A percentile compares a stretch with the other conserved stretches of the same genome.
phyloP scores from a whole-genome alignment of 129 eudicot genomes.

The Lactuca saligna region DNA sequence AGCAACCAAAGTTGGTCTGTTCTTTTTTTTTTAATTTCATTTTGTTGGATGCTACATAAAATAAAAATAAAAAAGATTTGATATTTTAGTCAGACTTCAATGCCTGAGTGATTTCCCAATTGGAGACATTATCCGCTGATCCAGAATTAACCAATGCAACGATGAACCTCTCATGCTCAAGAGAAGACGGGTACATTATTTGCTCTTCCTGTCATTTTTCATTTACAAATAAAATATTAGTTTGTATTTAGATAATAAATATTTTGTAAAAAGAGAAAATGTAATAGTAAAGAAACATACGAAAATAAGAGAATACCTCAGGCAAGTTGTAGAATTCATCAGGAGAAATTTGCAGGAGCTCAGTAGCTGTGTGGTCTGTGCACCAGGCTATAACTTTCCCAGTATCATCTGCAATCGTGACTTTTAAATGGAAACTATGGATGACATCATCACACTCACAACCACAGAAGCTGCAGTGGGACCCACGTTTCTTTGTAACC shows the following conservation, averaged over 20 bases:
- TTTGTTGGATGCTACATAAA: background rate
- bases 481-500: conserved; percentile 38
- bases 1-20: background rate
- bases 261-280: no score
- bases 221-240: background rate
- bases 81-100: conserved; percentile 46
- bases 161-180: conserved; percentile 68
- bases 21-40: background rate
- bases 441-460: conserved; percentile 48
- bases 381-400: conserved; percentile 77
- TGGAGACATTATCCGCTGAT: conserved; percentile 21
- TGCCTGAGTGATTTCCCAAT: conserved; percentile 89
- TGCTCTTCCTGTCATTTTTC: conserved; percentile 68
- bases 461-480: conserved; percentile 66
- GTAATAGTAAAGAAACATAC: background rate
- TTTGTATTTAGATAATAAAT: no score
- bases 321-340: conserved; percentile 73
- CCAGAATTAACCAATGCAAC: conserved; percentile 57
- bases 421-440: conserved; percentile 61
- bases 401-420: conserved; percentile 70
- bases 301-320: no score
- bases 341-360: conserved; percentile 83
- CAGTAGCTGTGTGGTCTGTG: conserved; percentile 77
- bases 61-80: background rate
- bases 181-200: conserved; percentile 73